Conservation (phyloP, 306 rosid genomes). For the Lupinus albus region DNA sequence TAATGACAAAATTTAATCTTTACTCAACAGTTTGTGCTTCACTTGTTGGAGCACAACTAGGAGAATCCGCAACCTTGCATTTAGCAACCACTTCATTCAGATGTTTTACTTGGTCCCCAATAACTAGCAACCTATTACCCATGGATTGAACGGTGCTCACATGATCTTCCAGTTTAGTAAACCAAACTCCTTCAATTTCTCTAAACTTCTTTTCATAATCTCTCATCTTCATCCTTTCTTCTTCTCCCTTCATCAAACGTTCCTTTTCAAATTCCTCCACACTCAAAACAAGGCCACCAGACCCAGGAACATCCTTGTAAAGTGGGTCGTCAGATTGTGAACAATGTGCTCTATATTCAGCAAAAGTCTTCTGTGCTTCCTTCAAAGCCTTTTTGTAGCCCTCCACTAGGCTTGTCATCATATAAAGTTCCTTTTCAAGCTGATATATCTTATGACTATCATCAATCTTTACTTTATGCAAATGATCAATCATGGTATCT, state of each 20-base stretch:
- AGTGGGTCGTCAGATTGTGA: conserved; percentile 81
- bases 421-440: conserved; percentile 70
- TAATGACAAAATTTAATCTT: conserved; percentile 34
- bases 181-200: conserved; percentile 61
- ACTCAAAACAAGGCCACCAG: conserved; percentile 91
- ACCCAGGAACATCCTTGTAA: conserved; percentile 83
- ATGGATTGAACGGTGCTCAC: conserved; percentile 45
- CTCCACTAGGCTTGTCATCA: conserved; percentile 70
- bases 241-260: conserved; percentile 76
- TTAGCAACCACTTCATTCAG: conserved; percentile 52
- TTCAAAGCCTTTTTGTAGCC: conserved; percentile 82
- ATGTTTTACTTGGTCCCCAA: conserved; percentile 54
- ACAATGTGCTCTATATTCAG: conserved; percentile 61
- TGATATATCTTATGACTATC: conserved; percentile 68
- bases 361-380: conserved; percentile 65
- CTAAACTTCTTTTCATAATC: conserved; percentile 50
- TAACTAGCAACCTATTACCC: conserved; percentile 48
- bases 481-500: conserved; percentile 53
- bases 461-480: conserved; percentile 65
- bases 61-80: conserved; percentile 44
- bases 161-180: conserved; percentile 47
- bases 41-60: conserved; percentile 47
- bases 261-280: conserved; percentile 74
- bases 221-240: conserved; percentile 54
- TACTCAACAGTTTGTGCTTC: conserved; percentile 46